These are phyloP conservation scores for Prunus kanzakura DNA, from an alignment of 306 rosid species.

Conservation along the genomic window DNA sequence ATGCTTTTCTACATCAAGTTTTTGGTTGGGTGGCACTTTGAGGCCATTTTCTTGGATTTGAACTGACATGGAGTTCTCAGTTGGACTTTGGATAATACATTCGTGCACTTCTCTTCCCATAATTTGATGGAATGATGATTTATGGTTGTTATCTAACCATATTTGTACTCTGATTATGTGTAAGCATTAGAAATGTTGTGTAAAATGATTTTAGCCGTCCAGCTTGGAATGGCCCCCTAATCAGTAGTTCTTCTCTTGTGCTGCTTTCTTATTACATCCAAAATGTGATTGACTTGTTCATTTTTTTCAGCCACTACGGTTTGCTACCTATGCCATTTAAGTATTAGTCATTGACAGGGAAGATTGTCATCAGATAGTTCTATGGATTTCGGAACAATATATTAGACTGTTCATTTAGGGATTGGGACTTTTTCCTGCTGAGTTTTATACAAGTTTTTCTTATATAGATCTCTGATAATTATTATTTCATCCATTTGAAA, in stretches of 20 bases:
- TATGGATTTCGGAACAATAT: background rate
- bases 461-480: background rate
- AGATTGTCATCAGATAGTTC: background rate
- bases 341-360: background rate
- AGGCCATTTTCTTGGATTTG: background rate
- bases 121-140: background rate
- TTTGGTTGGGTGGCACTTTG: conserved; percentile 1
- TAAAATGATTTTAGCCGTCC: background rate
- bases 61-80: background rate
- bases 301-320: background rate
- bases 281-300: background rate
- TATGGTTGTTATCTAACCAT: background rate
- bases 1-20: background rate
- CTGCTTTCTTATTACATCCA: background rate
- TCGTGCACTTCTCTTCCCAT: background rate
- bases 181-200: background rate
- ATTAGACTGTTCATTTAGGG: background rate
- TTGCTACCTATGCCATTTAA: background rate
- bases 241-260: background rate
- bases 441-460: background rate
- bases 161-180: background rate
- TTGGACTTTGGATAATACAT: background rate
- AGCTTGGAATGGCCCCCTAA: background rate
- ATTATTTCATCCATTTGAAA: background rate
- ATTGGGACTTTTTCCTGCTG: background rate